Evolutionary conservation across 352 stramenopile species (phyloP).

Genomic region (Pythium aristosporum): DNA sequence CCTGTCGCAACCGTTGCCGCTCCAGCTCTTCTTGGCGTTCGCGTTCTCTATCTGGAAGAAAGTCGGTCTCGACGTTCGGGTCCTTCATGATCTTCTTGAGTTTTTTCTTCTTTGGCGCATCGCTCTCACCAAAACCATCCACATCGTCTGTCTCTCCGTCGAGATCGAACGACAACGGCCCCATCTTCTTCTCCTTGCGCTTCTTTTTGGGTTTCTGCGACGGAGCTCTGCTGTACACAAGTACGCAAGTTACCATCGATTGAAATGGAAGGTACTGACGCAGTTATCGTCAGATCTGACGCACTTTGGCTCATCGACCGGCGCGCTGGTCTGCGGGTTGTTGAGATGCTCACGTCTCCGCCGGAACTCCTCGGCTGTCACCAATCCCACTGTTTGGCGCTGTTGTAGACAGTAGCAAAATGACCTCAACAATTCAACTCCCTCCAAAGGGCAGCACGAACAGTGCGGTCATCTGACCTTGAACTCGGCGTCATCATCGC

Average conservation of each 20-base stretch:
- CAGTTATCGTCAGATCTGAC: not conserved
- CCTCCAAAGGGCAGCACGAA: not conserved
- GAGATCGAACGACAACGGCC: slow-evolving; percentile 78
- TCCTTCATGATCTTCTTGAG: slow-evolving; percentile 88
- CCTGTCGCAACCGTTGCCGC: slow-evolving; percentile 77
- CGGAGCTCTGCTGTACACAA: slow-evolving; percentile 11
- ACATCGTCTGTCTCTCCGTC: slow-evolving; percentile 63
- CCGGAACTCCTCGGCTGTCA: slow-evolving; percentile 94
- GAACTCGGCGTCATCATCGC: slow-evolving; percentile 83
- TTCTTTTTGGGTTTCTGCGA: slow-evolving; percentile 71
- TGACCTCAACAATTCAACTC: not conserved
- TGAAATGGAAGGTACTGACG: slow-evolving; percentile 5
- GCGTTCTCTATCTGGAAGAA: slow-evolving; percentile 93
- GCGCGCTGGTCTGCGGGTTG: slow-evolving; percentile 42
- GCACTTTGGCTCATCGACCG: slow-evolving; percentile 12
- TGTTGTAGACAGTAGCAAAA: slow-evolving; percentile 26
- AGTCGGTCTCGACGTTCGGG: slow-evolving; percentile 93
- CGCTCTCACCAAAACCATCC: slow-evolving; percentile 20
- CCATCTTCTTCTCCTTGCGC: slow-evolving; percentile 78
- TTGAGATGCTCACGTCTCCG: slow-evolving; percentile 83
- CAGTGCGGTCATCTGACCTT: slow-evolving; percentile 50
- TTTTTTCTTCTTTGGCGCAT: slow-evolving; percentile 30
- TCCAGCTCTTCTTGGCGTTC: slow-evolving; percentile 82
- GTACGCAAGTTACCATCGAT: not conserved
- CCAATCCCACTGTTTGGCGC: slow-evolving; percentile 89